These are phyloP conservation scores for Ustilago esculenta DNA, from an alignment of 1,284 basidiomycete genomes.

Conservation along the genomic window DNA sequence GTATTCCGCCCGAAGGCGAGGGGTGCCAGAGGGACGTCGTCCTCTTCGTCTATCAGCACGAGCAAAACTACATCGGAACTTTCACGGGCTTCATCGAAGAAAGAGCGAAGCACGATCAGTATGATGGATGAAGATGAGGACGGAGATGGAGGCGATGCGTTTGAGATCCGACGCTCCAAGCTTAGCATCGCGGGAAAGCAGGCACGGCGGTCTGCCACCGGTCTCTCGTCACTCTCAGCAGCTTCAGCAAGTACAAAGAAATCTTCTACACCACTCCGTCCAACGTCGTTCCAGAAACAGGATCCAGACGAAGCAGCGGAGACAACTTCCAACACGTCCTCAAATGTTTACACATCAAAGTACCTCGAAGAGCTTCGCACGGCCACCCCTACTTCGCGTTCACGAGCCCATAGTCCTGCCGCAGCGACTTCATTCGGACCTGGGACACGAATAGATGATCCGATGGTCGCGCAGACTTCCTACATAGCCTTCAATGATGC, in stretches of 20 bases:
- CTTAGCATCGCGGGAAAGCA: conserved; percentile 11
- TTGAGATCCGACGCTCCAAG: conserved; percentile 35
- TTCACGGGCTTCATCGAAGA: not conserved
- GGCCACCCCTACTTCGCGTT: conserved; percentile 22
- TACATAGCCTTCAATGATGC: conserved; percentile 6
- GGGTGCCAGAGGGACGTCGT: conserved; percentile 5
- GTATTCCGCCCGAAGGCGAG: conserved; percentile 25
- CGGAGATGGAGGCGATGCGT: conserved; percentile 2
- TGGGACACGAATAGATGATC: conserved; percentile 23
- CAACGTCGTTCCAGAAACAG: conserved; percentile 9
- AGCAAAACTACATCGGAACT: not conserved
- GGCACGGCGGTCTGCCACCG: conserved; percentile 3
- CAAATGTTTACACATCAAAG: conserved; percentile 28
- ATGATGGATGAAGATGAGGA: conserved; percentile 15
- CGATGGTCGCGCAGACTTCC: conserved; percentile 18
- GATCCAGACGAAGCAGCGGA: not conserved
- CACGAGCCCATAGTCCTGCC: conserved; percentile 21
- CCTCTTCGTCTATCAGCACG: conserved; percentile 2
- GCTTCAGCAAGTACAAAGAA: conserved; percentile 4
- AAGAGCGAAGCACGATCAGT: not conserved
- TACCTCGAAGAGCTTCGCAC: conserved; percentile 35
- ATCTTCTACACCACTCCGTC: conserved; percentile 16
- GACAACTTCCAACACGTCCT: not conserved
- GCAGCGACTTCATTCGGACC: conserved; percentile 2
- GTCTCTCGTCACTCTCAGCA: not conserved